Evolutionary conservation across 2,329 filamentous ascomycete species (phyloP).

Genomic region (Magnaporthiopsis incrustans): DNA sequence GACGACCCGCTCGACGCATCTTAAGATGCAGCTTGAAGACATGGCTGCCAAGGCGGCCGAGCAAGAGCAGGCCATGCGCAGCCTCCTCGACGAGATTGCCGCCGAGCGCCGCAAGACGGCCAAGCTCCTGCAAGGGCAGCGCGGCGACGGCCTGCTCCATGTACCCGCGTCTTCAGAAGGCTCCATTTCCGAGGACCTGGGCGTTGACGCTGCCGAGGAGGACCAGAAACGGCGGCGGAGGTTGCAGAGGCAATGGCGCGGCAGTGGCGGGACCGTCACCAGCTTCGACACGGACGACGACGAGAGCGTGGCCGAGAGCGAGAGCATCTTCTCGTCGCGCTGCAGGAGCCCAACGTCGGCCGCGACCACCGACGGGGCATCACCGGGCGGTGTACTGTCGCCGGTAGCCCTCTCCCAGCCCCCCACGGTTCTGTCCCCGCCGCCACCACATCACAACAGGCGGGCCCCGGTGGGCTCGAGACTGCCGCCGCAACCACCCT

Average conservation of each 20-base stretch:
- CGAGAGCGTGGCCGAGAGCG: conserved; percentile 29
- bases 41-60: conserved; percentile 46
- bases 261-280: conserved; percentile 28
- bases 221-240: conserved; percentile 35
- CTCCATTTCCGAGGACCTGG: conserved; percentile 40
- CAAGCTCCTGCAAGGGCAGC: background rate
- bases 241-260: conserved; percentile 27
- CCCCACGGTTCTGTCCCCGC: conserved; percentile 8
- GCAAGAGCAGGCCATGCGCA: conserved; percentile 41
- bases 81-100: conserved; percentile 35
- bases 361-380: conserved; percentile 17
- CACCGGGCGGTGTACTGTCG: background rate
- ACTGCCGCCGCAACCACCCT: conserved; percentile 2
- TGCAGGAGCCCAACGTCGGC: conserved; percentile 48
- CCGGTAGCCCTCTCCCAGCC: conserved; percentile 9
- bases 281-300: conserved; percentile 47
- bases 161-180: conserved; percentile 22
- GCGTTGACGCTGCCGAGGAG: conserved; percentile 43
- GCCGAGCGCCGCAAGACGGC: conserved; percentile 37
- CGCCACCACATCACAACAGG: conserved; percentile 12
- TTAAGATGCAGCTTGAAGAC: conserved; percentile 52
- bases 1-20: conserved; percentile 40
- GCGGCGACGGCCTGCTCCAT: conserved; percentile 24
- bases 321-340: conserved; percentile 50
- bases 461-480: conserved; percentile 13